A percentile compares a stretch with the other conserved stretches of the same genome.
These are phyloP conservation scores for Sisymbrium irio DNA, from an alignment of 345 rosid genomes.

Conservation along the genomic window DNA sequence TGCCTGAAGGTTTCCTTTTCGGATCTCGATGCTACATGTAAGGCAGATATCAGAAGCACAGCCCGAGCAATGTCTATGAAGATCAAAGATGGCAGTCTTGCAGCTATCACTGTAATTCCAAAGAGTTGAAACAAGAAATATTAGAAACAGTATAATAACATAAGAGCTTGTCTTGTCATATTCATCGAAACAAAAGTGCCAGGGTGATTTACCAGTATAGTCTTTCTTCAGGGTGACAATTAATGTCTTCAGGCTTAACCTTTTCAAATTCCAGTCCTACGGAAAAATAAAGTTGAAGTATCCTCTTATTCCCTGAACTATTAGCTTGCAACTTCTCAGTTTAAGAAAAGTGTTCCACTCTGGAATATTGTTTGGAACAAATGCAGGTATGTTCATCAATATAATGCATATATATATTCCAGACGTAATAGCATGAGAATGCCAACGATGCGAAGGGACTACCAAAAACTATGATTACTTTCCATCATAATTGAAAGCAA, in stretches of 20 bases:
- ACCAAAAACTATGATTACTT: background rate
- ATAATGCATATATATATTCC: background rate
- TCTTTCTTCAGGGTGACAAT: conserved; percentile 37
- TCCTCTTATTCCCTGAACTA: background rate
- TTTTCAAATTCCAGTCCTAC: conserved; percentile 20
- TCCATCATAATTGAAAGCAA: background rate
- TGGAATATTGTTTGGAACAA: background rate
- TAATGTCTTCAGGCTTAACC: background rate
- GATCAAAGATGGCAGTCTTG: conserved; percentile 56
- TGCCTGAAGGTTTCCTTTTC: conserved; percentile 43
- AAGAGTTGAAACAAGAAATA: background rate
- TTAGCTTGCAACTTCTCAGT: background rate
- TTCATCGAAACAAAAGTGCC: background rate
- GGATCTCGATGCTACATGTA: conserved; percentile 57
- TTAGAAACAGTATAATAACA: background rate
- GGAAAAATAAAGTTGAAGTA: background rate
- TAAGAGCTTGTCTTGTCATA: background rate
- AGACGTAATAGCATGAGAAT: background rate
- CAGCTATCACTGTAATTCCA: conserved; percentile 42
- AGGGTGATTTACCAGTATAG: conserved; percentile 45
- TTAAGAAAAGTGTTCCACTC: background rate
- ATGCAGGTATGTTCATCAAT: background rate
- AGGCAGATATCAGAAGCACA: conserved; percentile 59
- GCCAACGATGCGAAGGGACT: background rate
- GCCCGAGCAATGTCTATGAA: conserved; percentile 49